Conservation (phyloP, 768 basidiomycete species). For the Boletus edulis region DNA sequence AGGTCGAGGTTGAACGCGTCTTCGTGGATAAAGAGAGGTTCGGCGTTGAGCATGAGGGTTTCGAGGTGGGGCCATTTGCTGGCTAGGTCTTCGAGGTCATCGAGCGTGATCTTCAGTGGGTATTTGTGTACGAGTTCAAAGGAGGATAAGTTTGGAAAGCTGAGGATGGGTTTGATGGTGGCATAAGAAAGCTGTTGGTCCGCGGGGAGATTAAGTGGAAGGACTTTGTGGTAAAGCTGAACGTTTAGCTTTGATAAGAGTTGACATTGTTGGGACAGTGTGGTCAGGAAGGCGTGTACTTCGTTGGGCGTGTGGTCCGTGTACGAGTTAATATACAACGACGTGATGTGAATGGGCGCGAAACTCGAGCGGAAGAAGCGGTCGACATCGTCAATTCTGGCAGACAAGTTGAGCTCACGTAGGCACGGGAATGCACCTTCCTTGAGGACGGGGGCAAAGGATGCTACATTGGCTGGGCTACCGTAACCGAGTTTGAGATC, state of each 20-base stretch:
- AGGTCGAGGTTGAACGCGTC: constrained; percentile 33
- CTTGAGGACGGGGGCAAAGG: constrained; percentile 42
- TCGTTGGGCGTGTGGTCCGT: constrained; percentile 41
- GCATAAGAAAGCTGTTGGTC: constrained; percentile 34
- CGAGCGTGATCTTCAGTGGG: constrained; percentile 34
- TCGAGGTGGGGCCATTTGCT: constrained; percentile 44
- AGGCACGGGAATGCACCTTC: constrained; percentile 54
- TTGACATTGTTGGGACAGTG: constrained; percentile 46
- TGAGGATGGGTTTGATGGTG: constrained; percentile 37
- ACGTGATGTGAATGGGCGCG: constrained; percentile 47
- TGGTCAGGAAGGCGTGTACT: constrained; percentile 42
- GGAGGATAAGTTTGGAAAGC: constrained; percentile 25
- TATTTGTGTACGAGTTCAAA: constrained; percentile 36
- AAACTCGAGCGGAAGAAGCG: constrained; percentile 43
- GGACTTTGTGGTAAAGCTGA: constrained; percentile 29
- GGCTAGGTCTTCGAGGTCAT: constrained; percentile 47
- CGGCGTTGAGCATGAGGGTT: constrained; percentile 44
- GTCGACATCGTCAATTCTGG: constrained; percentile 42
- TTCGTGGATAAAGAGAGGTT: constrained; percentile 35
- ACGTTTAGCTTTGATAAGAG: constrained; percentile 44
- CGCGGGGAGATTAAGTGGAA: constrained; percentile 9
- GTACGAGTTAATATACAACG: constrained; percentile 52
- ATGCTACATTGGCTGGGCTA: constrained; percentile 39
- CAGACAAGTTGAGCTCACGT: constrained; percentile 50
- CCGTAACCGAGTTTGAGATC: constrained; percentile 47